phyloP scores from a whole-genome alignment of 257 asterid species.

The Craterostigma plantagineum region DNA sequence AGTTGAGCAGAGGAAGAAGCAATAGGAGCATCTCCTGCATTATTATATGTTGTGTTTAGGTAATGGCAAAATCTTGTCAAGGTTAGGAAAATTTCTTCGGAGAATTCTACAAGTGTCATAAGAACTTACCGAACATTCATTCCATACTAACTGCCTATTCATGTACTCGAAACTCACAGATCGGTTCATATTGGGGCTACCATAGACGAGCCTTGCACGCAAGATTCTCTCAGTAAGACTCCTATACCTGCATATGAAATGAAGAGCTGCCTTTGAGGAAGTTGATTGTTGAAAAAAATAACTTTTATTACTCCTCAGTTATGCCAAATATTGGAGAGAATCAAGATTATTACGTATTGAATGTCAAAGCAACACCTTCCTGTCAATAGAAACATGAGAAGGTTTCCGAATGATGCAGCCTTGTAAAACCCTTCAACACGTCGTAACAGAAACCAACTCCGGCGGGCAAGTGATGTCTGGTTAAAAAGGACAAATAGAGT shows the following conservation, averaged over 20 bases:
- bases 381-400: slow-evolving; percentile 72
- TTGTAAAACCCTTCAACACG: slow-evolving; percentile 75
- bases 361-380: slow-evolving; percentile 42
- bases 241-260: slow-evolving; percentile 46
- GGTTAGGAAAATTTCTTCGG: not conserved
- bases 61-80: slow-evolving; percentile 3
- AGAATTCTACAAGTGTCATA: not conserved
- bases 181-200: slow-evolving; percentile 84
- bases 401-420: slow-evolving; percentile 85
- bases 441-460: slow-evolving; percentile 66
- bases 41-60: slow-evolving; percentile 8
- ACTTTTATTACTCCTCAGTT: too few species aligned
- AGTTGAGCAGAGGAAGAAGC: slow-evolving; percentile 89
- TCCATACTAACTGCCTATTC: slow-evolving; percentile 97
- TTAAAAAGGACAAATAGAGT: slow-evolving; percentile 6
- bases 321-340: too few species aligned
- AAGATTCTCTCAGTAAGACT: slow-evolving; percentile 74
- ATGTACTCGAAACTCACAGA: slow-evolving; percentile 96
- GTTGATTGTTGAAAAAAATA: too few species aligned
- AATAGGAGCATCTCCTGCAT: slow-evolving; percentile 81
- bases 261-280: not conserved
- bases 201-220: slow-evolving; percentile 86
- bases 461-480: slow-evolving; percentile 75
- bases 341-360: not conserved
- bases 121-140: too few species aligned